These are phyloP conservation scores for Cladophialophora psammophila DNA, from an alignment of 2,329 filamentous ascomycete genomes.

Conservation along the genomic window DNA sequence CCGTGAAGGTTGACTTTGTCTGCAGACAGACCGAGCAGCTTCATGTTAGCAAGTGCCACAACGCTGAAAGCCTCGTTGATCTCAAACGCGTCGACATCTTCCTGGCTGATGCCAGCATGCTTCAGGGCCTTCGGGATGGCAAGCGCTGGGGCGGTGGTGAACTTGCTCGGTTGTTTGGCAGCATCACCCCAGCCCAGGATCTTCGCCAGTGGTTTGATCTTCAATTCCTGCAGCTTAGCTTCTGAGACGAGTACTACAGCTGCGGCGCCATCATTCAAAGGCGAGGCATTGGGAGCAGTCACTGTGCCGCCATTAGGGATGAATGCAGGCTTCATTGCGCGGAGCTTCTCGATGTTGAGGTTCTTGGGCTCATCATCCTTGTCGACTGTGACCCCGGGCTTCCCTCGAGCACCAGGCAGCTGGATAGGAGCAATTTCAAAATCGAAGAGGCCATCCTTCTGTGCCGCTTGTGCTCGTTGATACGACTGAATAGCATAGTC, in stretches of 20 bases:
- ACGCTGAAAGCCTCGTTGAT: slow-evolving; percentile 99
- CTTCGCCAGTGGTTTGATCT: slow-evolving; percentile 90
- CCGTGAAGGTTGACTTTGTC: slow-evolving; percentile 96
- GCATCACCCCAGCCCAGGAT: slow-evolving; percentile 98
- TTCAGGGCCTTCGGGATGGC: slow-evolving; percentile 97
- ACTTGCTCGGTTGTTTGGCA: slow-evolving; percentile 87
- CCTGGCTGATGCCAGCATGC: slow-evolving; percentile 82
- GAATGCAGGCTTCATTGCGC: slow-evolving; percentile 83
- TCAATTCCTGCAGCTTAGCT: slow-evolving; percentile 89
- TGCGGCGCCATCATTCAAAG: slow-evolving; percentile 92
- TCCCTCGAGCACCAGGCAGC: slow-evolving; percentile 86
- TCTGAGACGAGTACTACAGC: slow-evolving; percentile 94
- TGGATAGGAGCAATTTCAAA: slow-evolving; percentile 89
- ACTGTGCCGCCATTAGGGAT: slow-evolving; percentile 80
- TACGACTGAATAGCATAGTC: slow-evolving; percentile 95
- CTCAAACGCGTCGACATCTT: slow-evolving; percentile 90
- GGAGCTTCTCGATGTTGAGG: slow-evolving; percentile 80
- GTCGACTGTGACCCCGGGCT: slow-evolving; percentile 80
- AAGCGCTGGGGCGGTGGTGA: slow-evolving; percentile 91
- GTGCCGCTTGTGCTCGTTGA: slow-evolving; percentile 88
- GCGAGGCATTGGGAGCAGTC: slow-evolving; percentile 94
- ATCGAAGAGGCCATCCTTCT: slow-evolving; percentile 79
- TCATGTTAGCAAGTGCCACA: slow-evolving; percentile 94
- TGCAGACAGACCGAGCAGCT: slow-evolving; percentile 78
- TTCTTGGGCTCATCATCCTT: slow-evolving; percentile 97